A percentile compares a stretch with the other conserved stretches of the same genome.
Conservation (phyloP, 2,329 filamentous ascomycete genomes). For the Macroventuria anomochaeta region DNA sequence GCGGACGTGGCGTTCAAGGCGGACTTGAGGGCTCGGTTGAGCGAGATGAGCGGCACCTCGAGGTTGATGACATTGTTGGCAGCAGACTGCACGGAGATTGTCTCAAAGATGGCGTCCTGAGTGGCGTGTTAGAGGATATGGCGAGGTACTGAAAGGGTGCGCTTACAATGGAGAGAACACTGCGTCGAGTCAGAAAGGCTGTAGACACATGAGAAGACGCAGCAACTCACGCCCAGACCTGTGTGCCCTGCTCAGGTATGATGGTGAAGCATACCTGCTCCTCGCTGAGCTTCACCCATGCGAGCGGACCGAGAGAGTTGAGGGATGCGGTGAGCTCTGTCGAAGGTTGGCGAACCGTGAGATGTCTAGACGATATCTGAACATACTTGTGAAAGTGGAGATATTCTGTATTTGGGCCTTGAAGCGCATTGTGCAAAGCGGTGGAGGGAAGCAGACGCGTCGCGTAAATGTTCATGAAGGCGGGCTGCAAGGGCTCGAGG, state of each 20-base stretch:
- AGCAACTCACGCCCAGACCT: conserved; percentile 86
- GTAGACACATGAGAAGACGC: conserved; percentile 18
- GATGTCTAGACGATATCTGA: not conserved
- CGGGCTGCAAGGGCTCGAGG: conserved; percentile 5
- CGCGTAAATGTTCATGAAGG: conserved; percentile 14
- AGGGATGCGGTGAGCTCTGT: conserved; percentile 68
- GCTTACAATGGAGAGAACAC: conserved; percentile 53
- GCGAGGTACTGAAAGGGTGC: conserved; percentile 28
- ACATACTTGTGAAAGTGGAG: conserved; percentile 60
- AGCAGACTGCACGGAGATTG: conserved; percentile 86
- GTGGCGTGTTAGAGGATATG: conserved; percentile 22
- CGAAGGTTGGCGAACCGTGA: conserved; percentile 2
- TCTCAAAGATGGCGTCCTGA: conserved; percentile 86
- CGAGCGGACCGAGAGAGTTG: conserved; percentile 76
- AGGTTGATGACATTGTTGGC: conserved; percentile 93
- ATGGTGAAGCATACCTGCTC: conserved; percentile 91
- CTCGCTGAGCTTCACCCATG: conserved; percentile 88
- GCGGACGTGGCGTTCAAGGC: conserved; percentile 82
- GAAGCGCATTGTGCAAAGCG: conserved; percentile 56
- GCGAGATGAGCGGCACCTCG: conserved; percentile 85
- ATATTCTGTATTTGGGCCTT: conserved; percentile 60
- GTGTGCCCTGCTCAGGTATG: conserved; percentile 90
- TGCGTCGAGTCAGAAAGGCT: conserved; percentile 34
- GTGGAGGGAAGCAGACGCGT: conserved; percentile 13
- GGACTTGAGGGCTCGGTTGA: conserved; percentile 91